Conservation (phyloP, 2,329 filamentous ascomycete genomes). For the Nannizziopsis arthrosporioides region DNA sequence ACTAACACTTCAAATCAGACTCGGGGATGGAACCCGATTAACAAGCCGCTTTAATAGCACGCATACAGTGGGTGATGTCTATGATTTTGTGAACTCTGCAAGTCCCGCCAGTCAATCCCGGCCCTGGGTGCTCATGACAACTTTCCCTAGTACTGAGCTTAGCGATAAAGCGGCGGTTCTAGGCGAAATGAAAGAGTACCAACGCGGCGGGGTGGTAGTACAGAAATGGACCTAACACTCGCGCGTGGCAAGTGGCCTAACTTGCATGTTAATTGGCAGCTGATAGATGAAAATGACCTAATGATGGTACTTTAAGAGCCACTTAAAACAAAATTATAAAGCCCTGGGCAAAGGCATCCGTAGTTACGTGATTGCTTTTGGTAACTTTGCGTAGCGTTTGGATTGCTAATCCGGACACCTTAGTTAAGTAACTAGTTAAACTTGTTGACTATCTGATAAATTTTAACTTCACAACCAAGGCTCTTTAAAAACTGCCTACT, state of each 20-base stretch:
- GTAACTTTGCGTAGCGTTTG: background rate
- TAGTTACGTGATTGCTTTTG: too few relatives aligned
- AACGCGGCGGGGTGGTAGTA: conserved; percentile 40
- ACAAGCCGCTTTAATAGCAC: conserved; percentile 53
- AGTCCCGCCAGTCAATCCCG: conserved; percentile 40
- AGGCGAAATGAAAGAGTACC: conserved; percentile 40
- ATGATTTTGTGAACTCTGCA: conserved; percentile 47
- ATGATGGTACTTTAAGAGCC: too few relatives aligned
- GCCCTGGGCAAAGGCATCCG: too few relatives aligned
- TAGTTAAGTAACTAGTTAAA: too few relatives aligned
- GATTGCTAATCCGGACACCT: conserved; percentile 11
- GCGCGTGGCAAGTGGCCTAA: too few relatives aligned
- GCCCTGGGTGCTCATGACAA: conserved; percentile 52
- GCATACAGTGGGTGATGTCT: conserved; percentile 54
- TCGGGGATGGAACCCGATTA: conserved; percentile 51
- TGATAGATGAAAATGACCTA: too few relatives aligned
- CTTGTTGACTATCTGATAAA: too few relatives aligned
- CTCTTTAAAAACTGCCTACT: too few relatives aligned
- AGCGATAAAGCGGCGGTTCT: conserved; percentile 41
- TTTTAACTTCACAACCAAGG: too few relatives aligned
- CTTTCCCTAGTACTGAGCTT: conserved; percentile 53
- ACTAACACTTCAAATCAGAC: conserved; percentile 49
- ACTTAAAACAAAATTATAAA: too few relatives aligned
- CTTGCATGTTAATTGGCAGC: too few relatives aligned
- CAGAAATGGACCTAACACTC: conserved; percentile 34